Percentiles rank a stretch among this genome's conserved stretches.
Conservation (phyloP, 1,284 basidiomycete genomes). For the Irpex sp. region DNA sequence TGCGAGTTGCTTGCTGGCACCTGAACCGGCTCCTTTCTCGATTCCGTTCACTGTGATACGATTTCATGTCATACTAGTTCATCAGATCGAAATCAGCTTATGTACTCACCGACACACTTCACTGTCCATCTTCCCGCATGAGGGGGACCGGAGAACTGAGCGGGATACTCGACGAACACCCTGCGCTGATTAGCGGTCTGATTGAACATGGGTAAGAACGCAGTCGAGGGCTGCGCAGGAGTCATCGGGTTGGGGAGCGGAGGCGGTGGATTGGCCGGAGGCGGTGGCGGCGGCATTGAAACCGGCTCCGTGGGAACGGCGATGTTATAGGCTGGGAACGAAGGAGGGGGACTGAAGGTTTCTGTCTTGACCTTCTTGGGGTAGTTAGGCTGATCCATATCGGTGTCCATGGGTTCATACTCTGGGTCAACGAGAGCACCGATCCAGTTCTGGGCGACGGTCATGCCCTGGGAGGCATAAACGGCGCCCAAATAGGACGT, state of each 20-base stretch:
- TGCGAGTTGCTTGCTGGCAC: constrained; percentile 64
- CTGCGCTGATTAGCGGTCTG: constrained; percentile 64
- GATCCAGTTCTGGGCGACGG: constrained; percentile 56
- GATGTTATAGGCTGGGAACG: not conserved
- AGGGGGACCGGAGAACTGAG: constrained; percentile 55
- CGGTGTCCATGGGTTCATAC: constrained; percentile 19
- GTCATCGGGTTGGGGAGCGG: constrained; percentile 47
- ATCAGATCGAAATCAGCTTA: not conserved
- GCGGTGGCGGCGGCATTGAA: constrained; percentile 20
- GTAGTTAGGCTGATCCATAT: constrained; percentile 19
- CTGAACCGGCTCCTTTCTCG: constrained; percentile 56
- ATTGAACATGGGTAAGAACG: constrained; percentile 70
- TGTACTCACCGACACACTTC: constrained; percentile 40
- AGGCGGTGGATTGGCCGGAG: constrained; percentile 28
- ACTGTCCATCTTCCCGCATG: constrained; percentile 66
- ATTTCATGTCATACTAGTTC: not conserved
- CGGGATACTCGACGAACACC: constrained; percentile 55
- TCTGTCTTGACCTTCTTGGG: constrained; percentile 26
- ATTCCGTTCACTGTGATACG: constrained; percentile 59
- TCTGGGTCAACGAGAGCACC: constrained; percentile 45
- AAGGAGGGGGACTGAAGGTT: constrained; percentile 10
- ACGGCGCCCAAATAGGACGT: constrained; percentile 66
- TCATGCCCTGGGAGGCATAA: constrained; percentile 50
- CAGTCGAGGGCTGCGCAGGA: constrained; percentile 52
- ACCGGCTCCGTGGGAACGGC: constrained; percentile 7